phyloP scores from a whole-genome alignment of 805 yeast species.

The Alloascoidea hylecoeti region DNA sequence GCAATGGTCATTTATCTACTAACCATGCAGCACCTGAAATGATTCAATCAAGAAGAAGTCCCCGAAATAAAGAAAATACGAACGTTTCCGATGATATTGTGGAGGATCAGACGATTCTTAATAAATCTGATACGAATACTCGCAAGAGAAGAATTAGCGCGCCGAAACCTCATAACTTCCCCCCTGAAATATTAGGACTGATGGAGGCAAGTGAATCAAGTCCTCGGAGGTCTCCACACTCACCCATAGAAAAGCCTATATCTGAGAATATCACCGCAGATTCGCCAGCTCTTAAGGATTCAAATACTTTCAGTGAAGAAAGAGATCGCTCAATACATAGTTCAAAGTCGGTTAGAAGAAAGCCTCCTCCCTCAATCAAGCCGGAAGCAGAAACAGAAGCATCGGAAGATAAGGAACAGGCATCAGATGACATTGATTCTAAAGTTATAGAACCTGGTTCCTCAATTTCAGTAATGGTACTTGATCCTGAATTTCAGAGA shows the following conservation, averaged over 20 bases:
- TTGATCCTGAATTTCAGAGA: not conserved
- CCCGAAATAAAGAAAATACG: not conserved
- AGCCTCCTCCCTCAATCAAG: not conserved
- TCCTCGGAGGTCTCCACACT: not conserved
- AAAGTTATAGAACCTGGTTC: not conserved
- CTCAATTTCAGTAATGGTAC: not conserved
- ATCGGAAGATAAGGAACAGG: not conserved
- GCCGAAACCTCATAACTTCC: not conserved
- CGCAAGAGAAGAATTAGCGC: not conserved
- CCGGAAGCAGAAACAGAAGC: not conserved
- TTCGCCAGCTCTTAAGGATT: not conserved
- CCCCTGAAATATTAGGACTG: not conserved
- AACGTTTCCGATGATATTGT: not conserved
- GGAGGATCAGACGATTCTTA: too few relatives aligned
- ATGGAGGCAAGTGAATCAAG: not conserved
- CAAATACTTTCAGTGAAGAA: not conserved
- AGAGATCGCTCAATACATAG: not conserved
- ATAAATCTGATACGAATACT: not conserved
- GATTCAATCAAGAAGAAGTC: slow-evolving; percentile 1
- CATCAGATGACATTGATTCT: not conserved
- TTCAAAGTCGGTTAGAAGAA: not conserved
- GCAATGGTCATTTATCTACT: too few relatives aligned
- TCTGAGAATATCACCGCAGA: not conserved
- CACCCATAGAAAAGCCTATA: not conserved
- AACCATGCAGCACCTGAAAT: slow-evolving; percentile 1